These are phyloP conservation scores for Arthrobotrys conoides DNA, from an alignment of 2,329 filamentous ascomycete genomes.

Conservation along the genomic window DNA sequence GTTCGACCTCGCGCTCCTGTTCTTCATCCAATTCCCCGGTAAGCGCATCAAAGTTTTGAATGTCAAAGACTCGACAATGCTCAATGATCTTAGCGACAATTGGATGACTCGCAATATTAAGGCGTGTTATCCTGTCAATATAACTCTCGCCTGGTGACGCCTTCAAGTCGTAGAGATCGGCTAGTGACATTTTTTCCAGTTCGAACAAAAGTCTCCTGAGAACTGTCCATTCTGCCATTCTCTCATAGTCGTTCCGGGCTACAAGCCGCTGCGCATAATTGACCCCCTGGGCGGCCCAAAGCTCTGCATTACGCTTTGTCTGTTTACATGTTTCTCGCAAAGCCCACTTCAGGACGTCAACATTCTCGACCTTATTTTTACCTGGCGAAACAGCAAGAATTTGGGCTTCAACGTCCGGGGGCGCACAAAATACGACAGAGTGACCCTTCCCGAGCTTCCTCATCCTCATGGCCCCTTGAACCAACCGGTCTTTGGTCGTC, in stretches of 20 bases:
- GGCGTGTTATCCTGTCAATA: conserved; percentile 15
- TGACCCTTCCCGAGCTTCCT: conserved; percentile 78
- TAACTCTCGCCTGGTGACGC: conserved; percentile 61
- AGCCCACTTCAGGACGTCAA: conserved; percentile 74
- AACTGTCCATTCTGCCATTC: conserved; percentile 6
- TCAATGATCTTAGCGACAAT: conserved; percentile 60
- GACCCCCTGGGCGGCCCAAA: conserved; percentile 75
- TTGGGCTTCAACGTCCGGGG: conserved; percentile 73
- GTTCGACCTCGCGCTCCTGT: conserved; percentile 77
- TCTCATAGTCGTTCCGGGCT: conserved; percentile 10
- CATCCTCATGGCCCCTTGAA: conserved; percentile 81
- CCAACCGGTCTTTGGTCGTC: conserved; percentile 78
- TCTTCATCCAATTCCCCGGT: conserved; percentile 71
- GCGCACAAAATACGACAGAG: conserved; percentile 71
- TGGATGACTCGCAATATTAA: conserved; percentile 18
- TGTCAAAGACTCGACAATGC: conserved; percentile 67
- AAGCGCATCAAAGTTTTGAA: conserved; percentile 26
- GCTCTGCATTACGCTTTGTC: conserved; percentile 70
- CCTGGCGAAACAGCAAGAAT: conserved; percentile 67
- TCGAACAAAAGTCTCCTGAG: conserved; percentile 70
- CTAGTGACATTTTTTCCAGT: conserved; percentile 71
- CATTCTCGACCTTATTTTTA: conserved; percentile 67
- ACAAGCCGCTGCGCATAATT: conserved; percentile 67
- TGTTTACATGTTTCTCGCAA: conserved; percentile 74
- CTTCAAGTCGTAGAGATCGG: conserved; percentile 70